Evolutionary conservation across 1,139 yeast genomes (phyloP), one percentile per base, ranked within the genome.

Genomic region (Meyerozyma smithsonii): DNA sequence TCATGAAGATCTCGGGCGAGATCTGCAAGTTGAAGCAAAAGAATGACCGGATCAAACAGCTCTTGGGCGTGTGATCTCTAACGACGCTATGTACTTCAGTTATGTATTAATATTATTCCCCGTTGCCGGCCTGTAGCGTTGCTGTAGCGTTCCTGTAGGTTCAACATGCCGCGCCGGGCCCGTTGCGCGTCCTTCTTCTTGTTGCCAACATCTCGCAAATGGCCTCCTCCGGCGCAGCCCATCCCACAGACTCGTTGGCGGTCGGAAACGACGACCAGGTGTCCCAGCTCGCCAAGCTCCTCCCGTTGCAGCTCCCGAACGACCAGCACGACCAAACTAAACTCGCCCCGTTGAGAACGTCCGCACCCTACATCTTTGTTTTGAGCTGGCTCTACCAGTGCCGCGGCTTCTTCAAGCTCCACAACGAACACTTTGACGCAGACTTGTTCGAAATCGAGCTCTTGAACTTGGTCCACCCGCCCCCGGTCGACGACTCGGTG

Each of bases 361-460:
- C 61, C 25, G 59, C 55, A 44, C 54, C 55, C 35, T 77, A 74
- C 52, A 54, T 73, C 11, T 76, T 65, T 43, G 72, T 75, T 4
- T 58, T 74, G 8, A 72, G 74, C 55, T 77, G 82, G 82, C 49
- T 77, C 30, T 69, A 70, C 46, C 56, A 67, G 35, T 67, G 65
- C 48, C 64, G 77, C 39, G 74, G 74, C 4, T 62, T 61, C 42
- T 50, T 77, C 28, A 69, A 62, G 46, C 52, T 77, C 36, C 63
- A 64, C 8, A 58, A 63, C 11, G 82, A 76, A 42, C 59, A 62
- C 33, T 77, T 77, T 48, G 82, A 77, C 54, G 70, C 69, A 12
- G 80, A 75, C 40, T 61, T 76, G 37, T 74, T 77, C 42, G 83
- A 77, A 50, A 70, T 75, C 48, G 83, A 77, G 48, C 58, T 77